Percentiles rank a stretch among this genome's conserved stretches.
These are phyloP conservation scores for Eimeria falciformis DNA, from an alignment of 169 alveolate genomes.

Conservation along the genomic window DNA sequence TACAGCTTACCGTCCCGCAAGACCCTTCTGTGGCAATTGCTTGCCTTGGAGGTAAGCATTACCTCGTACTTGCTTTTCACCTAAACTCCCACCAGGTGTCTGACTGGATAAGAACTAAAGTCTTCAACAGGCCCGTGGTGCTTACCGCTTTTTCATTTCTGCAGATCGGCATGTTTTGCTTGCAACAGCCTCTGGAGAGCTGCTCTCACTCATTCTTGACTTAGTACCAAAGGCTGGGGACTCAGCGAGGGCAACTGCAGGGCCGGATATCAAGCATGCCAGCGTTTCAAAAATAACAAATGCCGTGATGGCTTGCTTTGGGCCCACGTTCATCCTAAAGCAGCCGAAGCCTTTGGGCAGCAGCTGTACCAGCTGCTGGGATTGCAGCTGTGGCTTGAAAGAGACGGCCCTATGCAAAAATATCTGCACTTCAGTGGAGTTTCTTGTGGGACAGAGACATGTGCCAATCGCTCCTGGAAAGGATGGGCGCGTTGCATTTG, in stretches of 20 bases:
- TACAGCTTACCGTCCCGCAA: conserved; percentile 29
- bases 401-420: not conserved
- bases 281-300: conserved; percentile 68
- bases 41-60: conserved; percentile 61
- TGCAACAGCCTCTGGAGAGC: conserved; percentile 73
- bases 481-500: conserved; percentile 32
- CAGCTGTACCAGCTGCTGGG: conserved; percentile 9
- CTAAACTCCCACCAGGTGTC: not conserved
- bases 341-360: not conserved
- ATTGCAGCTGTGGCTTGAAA: not conserved
- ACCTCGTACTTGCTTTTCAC: no score
- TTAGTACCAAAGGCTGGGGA: conserved; percentile 15
- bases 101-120: not conserved
- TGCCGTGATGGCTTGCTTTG: conserved; percentile 45
- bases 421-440: not conserved
- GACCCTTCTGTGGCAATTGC: conserved; percentile 66
- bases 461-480: not conserved
- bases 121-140: not conserved
- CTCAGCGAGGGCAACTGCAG: not conserved
- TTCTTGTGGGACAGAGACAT: conserved; percentile 56
- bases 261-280: conserved; percentile 72
- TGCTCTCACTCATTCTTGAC: conserved; percentile 61
- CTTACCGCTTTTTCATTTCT: not conserved
- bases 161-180: conserved; percentile 75
- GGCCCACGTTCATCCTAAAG: conserved; percentile 41